Conservation (phyloP, 805 yeast genomes). For the Brettanomyces bruxellensis region DNA sequence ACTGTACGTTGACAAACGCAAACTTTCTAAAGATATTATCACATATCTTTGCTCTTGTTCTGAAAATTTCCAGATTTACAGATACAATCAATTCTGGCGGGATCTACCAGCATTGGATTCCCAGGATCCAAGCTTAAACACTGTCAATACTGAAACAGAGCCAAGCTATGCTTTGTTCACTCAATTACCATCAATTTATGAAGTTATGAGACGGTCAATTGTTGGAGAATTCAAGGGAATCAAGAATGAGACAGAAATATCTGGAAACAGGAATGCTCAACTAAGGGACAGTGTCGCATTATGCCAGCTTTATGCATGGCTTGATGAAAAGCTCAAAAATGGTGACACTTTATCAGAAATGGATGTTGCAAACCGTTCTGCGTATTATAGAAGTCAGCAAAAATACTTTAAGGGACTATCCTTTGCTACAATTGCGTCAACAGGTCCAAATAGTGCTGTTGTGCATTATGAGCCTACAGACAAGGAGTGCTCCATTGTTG, state of each 20-base stretch:
- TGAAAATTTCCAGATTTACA: slow-evolving; percentile 28
- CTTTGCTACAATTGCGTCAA: slow-evolving; percentile 67
- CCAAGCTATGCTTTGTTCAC: slow-evolving; percentile 22
- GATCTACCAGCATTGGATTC: slow-evolving; percentile 32
- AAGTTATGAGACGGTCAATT: slow-evolving; percentile 17
- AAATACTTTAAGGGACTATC: slow-evolving; percentile 56
- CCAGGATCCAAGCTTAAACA: slow-evolving; percentile 3
- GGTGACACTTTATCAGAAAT: slow-evolving; percentile 40
- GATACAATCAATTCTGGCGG: slow-evolving; percentile 51
- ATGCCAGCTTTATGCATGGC: slow-evolving; percentile 72
- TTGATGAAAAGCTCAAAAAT: slow-evolving; percentile 48
- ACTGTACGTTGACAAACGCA: slow-evolving; percentile 34
- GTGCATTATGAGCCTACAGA: slow-evolving; percentile 68
- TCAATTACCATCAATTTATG: slow-evolving; percentile 17
- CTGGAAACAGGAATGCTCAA: slow-evolving; percentile 70
- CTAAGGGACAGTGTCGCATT: slow-evolving; percentile 76
- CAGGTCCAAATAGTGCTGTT: slow-evolving; percentile 68
- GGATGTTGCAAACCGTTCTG: slow-evolving; percentile 45
- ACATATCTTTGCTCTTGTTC: slow-evolving; percentile 17
- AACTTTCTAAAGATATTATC: slow-evolving; percentile 23
- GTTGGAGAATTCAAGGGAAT: slow-evolving; percentile 60
- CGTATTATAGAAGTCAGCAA: slow-evolving; percentile 33
- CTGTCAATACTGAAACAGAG: slow-evolving; percentile 15
- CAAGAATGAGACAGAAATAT: slow-evolving; percentile 65
- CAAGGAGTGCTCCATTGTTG: slow-evolving; percentile 49